Evolutionary conservation across 495 filamentous ascomycete species (phyloP), one percentile per base, ranked within the genome.

Genomic region (Letharia columbiana): DNA sequence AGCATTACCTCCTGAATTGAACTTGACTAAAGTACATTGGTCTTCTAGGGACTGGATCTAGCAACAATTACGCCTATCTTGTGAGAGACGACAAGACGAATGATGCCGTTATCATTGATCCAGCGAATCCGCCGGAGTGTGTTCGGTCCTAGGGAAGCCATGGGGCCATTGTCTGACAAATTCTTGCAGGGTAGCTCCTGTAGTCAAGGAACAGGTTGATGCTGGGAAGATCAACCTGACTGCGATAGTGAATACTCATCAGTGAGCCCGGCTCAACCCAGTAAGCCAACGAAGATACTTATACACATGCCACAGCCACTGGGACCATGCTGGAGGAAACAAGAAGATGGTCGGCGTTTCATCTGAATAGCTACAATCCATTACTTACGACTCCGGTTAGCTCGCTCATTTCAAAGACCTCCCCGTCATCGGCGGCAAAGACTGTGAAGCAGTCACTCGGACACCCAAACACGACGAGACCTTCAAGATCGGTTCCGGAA

Each of bases 21-120:
- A 39, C 28, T 13, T 42, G 44, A 45, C 59, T 40, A n/a, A 71
- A 35, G 11, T 45, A 54, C 10, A 59, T 52, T 45, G 64, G 54
- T 47, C 54, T n/a, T 40, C n/a, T 54, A 96, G 94, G 93, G 92
- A 87, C 85, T 77, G 95, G 94, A 54, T 89, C 79, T 62, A 83
- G 87, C 73, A 89, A 98, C 75, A 98, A 98, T 78, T 98, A 98
- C 80, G 93, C 95, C 72, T 98, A 98, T 73, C 85, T 98, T 4
- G 88, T 98, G 23, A 84, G 88, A 41, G 94, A 98, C 73, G 92
- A 97, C 69, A 88, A 90, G 69, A 94, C 89, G 73, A 88, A 90
- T 71, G 88, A 92, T 65, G 91, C 95, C n/a, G 91, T 96, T 50
- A 89, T 98, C 50, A 90, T 98, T 69, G 94, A 98, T 70, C 95